Conservation (phyloP, 1,284 basidiomycete genomes). For the Microbotryomycetes sp. region DNA sequence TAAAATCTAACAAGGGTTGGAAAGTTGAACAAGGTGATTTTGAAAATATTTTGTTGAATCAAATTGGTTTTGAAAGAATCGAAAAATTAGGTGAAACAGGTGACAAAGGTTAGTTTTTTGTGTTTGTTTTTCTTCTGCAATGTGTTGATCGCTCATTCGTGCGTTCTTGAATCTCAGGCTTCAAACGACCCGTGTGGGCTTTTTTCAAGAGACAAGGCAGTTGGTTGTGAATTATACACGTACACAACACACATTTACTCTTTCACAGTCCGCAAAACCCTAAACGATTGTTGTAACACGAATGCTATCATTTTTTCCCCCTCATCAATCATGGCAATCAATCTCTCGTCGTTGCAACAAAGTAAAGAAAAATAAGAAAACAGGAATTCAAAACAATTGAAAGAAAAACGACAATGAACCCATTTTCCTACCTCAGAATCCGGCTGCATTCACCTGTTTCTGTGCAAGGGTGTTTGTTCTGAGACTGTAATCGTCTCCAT, state of each 20-base stretch:
- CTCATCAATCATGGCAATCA: no score
- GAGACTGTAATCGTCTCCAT: slow-evolving; percentile 80
- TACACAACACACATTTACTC: no score
- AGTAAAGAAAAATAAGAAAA: neutral
- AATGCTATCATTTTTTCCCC: no score
- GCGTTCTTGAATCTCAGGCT: neutral
- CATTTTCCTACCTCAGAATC: neutral
- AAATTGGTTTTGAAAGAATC: slow-evolving; percentile 57
- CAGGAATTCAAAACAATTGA: neutral
- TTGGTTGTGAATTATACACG: neutral
- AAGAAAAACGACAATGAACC: neutral
- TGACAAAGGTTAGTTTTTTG: slow-evolving; percentile 50
- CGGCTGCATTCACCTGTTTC: neutral
- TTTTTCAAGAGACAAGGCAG: slow-evolving; percentile 19
- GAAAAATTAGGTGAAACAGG: slow-evolving; percentile 54
- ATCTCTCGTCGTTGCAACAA: no score
- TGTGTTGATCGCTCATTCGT: neutral
- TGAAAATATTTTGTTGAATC: slow-evolving; percentile 47
- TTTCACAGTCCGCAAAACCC: no score
- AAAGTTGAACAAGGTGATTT: slow-evolving; percentile 52
- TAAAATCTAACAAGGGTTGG: slow-evolving; percentile 46
- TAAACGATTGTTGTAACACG: no score
- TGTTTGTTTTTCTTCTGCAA: neutral
- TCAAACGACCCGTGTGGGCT: slow-evolving; percentile 16
- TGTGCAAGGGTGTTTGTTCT: slow-evolving; percentile 5